These are phyloP conservation scores for Musa beccarii DNA, from an alignment of 176 grass and related monocot species.

Conservation along the genomic window DNA sequence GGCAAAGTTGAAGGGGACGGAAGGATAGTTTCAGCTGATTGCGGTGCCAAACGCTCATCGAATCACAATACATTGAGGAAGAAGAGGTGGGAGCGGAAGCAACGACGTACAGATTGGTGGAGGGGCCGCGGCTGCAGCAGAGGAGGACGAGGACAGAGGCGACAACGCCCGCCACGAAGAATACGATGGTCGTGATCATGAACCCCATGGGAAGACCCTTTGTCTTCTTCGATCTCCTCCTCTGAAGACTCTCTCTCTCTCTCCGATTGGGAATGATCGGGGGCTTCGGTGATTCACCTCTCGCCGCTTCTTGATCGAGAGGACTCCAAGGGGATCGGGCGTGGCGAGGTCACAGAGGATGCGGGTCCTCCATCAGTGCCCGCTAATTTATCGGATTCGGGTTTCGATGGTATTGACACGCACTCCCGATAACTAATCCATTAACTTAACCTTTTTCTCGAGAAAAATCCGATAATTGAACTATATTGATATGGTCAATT, in stretches of 20 bases:
- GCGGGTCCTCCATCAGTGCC: background rate
- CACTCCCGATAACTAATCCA: no score
- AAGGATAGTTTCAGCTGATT: background rate
- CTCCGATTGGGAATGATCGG: background rate
- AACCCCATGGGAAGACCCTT: constrained; percentile 27
- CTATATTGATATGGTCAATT: no score
- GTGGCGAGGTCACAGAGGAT: background rate
- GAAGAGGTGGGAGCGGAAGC: background rate
- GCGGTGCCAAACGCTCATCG: no score
- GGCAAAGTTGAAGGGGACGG: no score
- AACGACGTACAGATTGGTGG: constrained; percentile 41
- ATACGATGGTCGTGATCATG: constrained; percentile 32
- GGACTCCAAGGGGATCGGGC: background rate
- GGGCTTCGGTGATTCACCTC: no score
- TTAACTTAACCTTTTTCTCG: no score
- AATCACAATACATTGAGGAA: background rate
- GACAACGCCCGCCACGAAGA: constrained; percentile 35
- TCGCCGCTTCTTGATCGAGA: background rate
- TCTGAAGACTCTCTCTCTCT: background rate
- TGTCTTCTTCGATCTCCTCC: background rate
- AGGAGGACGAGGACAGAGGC: constrained; percentile 37
- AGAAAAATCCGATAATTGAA: no score
- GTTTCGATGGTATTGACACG: no score
- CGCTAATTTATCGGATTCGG: no score
- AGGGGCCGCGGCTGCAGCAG: constrained; percentile 38